Evolutionary conservation across 352 stramenopile genomes (phyloP).

Genomic region (Phytophthora ramorum): DNA sequence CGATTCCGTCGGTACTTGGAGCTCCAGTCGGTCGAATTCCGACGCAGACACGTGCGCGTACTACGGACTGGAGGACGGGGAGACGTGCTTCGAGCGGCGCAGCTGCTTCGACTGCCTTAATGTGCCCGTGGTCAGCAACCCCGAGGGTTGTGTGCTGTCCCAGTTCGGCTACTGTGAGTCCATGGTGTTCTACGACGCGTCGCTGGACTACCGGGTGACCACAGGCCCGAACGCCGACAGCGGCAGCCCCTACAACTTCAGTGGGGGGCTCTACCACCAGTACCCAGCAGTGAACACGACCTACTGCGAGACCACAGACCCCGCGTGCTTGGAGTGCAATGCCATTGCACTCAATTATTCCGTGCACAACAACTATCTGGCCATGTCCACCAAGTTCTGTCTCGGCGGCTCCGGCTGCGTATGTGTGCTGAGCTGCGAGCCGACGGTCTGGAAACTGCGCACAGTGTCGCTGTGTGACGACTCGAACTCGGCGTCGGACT

Average conservation of each 20-base stretch:
- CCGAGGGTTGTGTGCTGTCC: constrained; percentile 52
- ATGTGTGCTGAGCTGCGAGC: constrained; percentile 59
- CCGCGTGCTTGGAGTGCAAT: constrained; percentile 50
- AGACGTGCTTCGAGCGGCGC: constrained; percentile 49
- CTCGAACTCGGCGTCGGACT: constrained; percentile 8
- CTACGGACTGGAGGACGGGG: constrained; percentile 44
- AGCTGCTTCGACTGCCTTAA: constrained; percentile 75
- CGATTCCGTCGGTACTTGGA: constrained; percentile 10
- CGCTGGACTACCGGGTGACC: constrained; percentile 44
- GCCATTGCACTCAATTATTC: constrained; percentile 48
- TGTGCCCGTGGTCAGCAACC: constrained; percentile 37
- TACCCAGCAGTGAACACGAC: constrained; percentile 56
- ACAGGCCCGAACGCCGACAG: constrained; percentile 45
- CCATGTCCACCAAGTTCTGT: constrained; percentile 61
- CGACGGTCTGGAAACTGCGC: constrained; percentile 33
- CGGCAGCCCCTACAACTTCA: constrained; percentile 45
- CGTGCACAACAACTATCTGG: constrained; percentile 46
- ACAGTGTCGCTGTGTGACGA: constrained; percentile 28
- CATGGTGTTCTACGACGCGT: constrained; percentile 52
- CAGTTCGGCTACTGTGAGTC: constrained; percentile 51
- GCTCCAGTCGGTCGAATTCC: constrained; percentile 21
- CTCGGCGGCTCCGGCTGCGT: constrained; percentile 48
- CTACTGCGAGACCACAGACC: constrained; percentile 55
- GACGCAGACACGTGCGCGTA: constrained; percentile 48
- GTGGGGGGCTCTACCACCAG: constrained; percentile 51